phyloP scores from a whole-genome alignment of 345 rosid species.

The Conringia planisiliqua region DNA sequence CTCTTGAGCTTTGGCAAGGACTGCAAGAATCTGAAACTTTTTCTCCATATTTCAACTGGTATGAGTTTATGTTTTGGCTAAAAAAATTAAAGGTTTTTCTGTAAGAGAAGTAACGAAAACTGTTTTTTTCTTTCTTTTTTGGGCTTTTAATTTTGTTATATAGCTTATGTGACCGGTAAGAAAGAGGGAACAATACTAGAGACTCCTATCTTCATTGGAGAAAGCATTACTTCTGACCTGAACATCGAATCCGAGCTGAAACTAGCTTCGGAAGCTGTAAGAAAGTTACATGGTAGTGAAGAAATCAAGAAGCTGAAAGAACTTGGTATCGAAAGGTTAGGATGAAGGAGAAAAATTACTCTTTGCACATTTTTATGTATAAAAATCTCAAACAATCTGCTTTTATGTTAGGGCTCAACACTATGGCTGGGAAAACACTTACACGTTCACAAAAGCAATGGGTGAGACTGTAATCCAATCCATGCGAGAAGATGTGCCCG shows the following conservation, averaged over 20 bases:
- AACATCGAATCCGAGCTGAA: conserved; percentile 40
- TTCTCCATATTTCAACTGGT: conserved; percentile 74
- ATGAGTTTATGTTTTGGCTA: background rate
- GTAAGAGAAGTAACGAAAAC: background rate
- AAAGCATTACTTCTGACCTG: conserved; percentile 15
- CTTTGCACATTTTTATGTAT: background rate
- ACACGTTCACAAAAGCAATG: conserved; percentile 90
- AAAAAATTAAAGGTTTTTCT: background rate
- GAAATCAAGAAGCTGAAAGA: conserved; percentile 32
- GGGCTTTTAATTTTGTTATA: background rate
- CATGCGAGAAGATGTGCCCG: conserved; percentile 44
- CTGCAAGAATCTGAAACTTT: conserved; percentile 37
- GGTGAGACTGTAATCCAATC: conserved; percentile 61
- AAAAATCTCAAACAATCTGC: background rate
- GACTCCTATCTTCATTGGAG: conserved; percentile 25
- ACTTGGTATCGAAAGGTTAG: conserved; percentile 40
- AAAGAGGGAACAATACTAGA: conserved; percentile 41
- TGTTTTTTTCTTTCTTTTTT: background rate
- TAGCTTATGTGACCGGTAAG: conserved; percentile 66
- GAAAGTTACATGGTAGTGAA: conserved; percentile 14
- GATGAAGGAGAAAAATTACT: background rate
- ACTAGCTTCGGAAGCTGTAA: conserved; percentile 29
- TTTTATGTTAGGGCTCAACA: conserved; percentile 38
- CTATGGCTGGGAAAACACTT: conserved; percentile 83
- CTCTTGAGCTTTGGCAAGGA: conserved; percentile 43